Evolutionary conservation across 2,329 filamentous ascomycete genomes (phyloP).

Genomic region (Paecilomyces formosus): DNA sequence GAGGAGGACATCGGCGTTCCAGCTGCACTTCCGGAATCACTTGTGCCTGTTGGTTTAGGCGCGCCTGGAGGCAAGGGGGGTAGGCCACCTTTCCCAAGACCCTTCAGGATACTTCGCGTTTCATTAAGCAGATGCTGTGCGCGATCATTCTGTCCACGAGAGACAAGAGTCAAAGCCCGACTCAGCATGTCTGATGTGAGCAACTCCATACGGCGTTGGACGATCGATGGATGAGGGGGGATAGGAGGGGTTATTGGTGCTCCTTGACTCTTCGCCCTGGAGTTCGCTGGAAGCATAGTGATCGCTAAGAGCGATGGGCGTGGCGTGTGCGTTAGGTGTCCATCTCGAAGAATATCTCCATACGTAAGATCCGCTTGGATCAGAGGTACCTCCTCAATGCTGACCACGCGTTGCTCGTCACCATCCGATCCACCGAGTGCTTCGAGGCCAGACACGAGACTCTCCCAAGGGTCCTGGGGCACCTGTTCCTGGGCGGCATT

Average conservation of each 20-base stretch:
- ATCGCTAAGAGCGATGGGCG: constrained; percentile 88
- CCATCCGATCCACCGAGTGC: constrained; percentile 80
- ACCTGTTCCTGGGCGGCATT: constrained; percentile 73
- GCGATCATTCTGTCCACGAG: constrained; percentile 84
- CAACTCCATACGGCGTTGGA: constrained; percentile 94
- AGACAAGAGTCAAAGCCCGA: constrained; percentile 80
- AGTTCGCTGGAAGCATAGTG: constrained; percentile 72
- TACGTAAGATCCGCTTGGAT: constrained; percentile 92
- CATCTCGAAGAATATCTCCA: constrained; percentile 87
- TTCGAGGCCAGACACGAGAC: constrained; percentile 89
- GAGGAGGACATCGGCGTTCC: constrained; percentile 30
- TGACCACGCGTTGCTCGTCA: constrained; percentile 74
- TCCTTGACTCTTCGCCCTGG: constrained; percentile 52
- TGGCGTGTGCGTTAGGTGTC: constrained; percentile 74
- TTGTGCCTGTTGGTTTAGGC: constrained; percentile 37
- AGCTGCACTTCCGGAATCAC: constrained; percentile 32
- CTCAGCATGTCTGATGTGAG: constrained; percentile 98
- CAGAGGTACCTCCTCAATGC: constrained; percentile 88
- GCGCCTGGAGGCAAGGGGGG: constrained; percentile 66
- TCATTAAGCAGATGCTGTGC: constrained; percentile 88
- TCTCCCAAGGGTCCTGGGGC: constrained; percentile 94
- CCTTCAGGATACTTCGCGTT: constrained; percentile 90
- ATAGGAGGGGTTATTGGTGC: constrained; percentile 65
- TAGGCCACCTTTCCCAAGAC: constrained; percentile 86
- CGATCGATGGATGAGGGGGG: constrained; percentile 87